Evolutionary conservation across 1,284 basidiomycete species (phyloP), one percentile per base, ranked within the genome.

Genomic region (Ganoderma leucocontextum): DNA sequence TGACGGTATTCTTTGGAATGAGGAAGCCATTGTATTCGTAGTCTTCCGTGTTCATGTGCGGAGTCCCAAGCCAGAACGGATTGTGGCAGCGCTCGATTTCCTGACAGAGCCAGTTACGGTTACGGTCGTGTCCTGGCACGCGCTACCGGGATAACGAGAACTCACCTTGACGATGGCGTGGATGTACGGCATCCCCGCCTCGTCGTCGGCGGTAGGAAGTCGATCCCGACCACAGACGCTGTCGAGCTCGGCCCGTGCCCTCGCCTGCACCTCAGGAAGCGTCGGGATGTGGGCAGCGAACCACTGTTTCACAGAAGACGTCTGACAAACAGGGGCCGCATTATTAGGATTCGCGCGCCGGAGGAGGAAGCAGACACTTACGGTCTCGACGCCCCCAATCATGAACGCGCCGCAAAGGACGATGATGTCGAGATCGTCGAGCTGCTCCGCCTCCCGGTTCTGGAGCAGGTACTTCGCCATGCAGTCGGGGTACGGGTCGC

Each of bases 301-400:
- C 73, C 73, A 74, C 41, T 74, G 72, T 36, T 72, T 71, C 60
- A 72, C 68, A 15, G 68, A 68, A 13, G 74, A 63, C 2, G 74
- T 75, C 74, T 75, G 33, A 59, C 22, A 8, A 35, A 25, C 47
- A 49, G 47, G 4, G 4, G 19, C 9, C 9, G 22, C 1, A 12
- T 49, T 49, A 25, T 19, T 22, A 25, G 22, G 22, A 12, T 4
- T 25, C 10, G 47, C 2, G 1, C 10, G 10, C 9, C 1, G 7
- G 10, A 49, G 22, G 12, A 25, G 22, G 47, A n/a, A n/a, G 47
- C 12, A 25, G 10, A 22, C 15, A 69, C 76, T 61, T 49, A 83
- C 82, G 39, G 82, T 80, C 61, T 84, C 78, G 38, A 83, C 80
- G 41, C 84, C 84, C 4, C 83, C 82, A 22, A 82, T 78, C 55